Percentiles rank a stretch among this genome's conserved stretches.
Conservation (phyloP, 2,329 filamentous ascomycete species). For the Fusarium xylarioides region DNA sequence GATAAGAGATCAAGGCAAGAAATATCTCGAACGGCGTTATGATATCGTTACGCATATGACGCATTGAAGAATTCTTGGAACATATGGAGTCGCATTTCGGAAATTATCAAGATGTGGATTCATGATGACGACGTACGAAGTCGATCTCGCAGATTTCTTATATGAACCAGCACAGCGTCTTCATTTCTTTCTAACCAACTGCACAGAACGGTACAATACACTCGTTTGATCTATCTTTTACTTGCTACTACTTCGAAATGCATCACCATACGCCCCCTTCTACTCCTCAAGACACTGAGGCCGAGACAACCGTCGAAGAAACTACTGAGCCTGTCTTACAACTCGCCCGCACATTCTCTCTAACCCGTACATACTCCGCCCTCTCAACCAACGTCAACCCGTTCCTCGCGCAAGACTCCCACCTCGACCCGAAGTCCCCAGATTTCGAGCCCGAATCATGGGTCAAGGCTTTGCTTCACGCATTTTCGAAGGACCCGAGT, state of each 20-base stretch:
- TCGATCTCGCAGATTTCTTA: background rate
- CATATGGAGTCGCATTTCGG: background rate
- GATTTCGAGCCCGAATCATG: conserved; percentile 26
- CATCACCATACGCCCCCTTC: accelerated
- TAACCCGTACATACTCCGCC: conserved; percentile 16
- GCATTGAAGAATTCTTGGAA: background rate
- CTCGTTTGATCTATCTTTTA: background rate
- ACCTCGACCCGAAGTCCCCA: conserved; percentile 53
- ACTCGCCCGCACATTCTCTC: conserved; percentile 30
- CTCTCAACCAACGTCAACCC: conserved; percentile 38
- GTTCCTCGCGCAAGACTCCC: conserved; percentile 49
- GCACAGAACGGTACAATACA: background rate
- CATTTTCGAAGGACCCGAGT: conserved; percentile 25
- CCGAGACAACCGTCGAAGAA: conserved; percentile 3
- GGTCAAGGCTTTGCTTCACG: conserved; percentile 27
- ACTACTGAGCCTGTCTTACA: conserved; percentile 7
- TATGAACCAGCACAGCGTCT: background rate
- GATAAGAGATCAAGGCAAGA: accelerated
- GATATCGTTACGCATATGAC: background rate
- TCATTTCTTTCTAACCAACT: background rate
- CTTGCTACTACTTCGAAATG: accelerated
- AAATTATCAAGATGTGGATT: background rate
- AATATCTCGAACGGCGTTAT: background rate
- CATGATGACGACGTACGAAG: background rate
- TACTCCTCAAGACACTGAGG: background rate